Base-by-base conservation (phyloP, 2,329 filamentous ascomycete genomes). In the Fusarium floridanum region DNA sequence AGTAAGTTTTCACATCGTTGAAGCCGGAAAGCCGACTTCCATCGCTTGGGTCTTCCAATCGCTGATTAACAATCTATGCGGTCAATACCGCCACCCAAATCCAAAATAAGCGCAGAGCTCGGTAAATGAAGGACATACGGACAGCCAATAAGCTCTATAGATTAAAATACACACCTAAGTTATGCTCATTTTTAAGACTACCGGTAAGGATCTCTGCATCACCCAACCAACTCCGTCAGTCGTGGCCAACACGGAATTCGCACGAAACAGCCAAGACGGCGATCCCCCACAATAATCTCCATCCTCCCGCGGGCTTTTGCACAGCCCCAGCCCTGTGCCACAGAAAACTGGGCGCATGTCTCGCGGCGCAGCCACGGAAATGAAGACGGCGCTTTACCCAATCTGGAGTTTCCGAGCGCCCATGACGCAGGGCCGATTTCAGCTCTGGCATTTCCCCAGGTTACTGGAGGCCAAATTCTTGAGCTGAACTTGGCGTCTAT, bases 241-340 rank as follows among this genome's bases (percentile, higher is more conserved):
- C n/a, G n/a, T n/a, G n/a, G 17, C 27, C 12, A 6, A 55, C 22
- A 55, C 48, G 48, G 48, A 55, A 55, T 55, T 55, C 27, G 10
- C 27, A 27, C 10, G 4, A 20, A 32, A 55, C 48, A 32, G 27
- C 48, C 27, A 32, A 20, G 27, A 8, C 2, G 17, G 48, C 17
- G 24, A n/a, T 50, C 8, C 16, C 24, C 45, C 16, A 50, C 22
- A 48, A 22, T 22, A 45, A 45, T 45, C 41, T 16, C 20, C 12
- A 22, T 17, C 22, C 45, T 45, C 12, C 20, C 12, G 11, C 3
- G 8, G 6, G 3, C n/a, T 5, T 12, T 57, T 37, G 32, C 53
- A 57, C 53, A 57, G 53, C 53, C 53, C 20, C 45, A 24, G 53
- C 53, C 53, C 32, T 57, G 53, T 37, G 53, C 29, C 50, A 56